These are phyloP conservation scores for Postia placenta DNA, from an alignment of 768 basidiomycete species.

Conservation along the genomic window DNA sequence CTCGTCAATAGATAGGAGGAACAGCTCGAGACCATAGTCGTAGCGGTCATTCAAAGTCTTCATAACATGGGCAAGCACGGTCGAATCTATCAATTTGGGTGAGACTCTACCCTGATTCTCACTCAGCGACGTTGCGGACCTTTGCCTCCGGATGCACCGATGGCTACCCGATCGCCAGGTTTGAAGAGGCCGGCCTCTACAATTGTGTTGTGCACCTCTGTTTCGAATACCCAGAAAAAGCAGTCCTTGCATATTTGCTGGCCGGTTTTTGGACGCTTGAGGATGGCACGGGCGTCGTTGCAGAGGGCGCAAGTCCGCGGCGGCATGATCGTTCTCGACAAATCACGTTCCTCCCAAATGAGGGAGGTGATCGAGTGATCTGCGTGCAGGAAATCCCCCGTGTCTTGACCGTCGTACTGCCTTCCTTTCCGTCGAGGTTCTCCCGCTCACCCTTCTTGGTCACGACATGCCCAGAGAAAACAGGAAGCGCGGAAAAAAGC, in stretches of 20 bases:
- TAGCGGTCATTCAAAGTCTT: constrained; percentile 93
- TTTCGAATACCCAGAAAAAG: constrained; percentile 97
- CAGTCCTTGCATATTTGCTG: constrained; percentile 96
- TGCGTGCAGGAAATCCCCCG: no score
- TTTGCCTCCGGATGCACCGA: constrained; percentile 98
- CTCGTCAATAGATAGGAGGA: constrained; percentile 94
- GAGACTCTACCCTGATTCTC: background rate
- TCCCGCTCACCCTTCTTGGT: background rate
- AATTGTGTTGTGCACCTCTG: constrained; percentile 96
- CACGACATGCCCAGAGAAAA: constrained; percentile 68
- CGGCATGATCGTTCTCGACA: constrained; percentile 48
- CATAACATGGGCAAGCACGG: constrained; percentile 96
- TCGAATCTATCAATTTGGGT: constrained; percentile 66
- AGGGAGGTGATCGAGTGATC: constrained; percentile 3
- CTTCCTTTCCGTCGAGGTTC: background rate
- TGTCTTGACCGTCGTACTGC: background rate
- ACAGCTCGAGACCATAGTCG: constrained; percentile 85
- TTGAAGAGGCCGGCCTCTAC: constrained; percentile 77
- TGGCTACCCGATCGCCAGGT: constrained; percentile 88
- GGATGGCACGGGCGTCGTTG: constrained; percentile 68
- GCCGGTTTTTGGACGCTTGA: constrained; percentile 94
- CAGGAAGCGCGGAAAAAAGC: constrained; percentile 72
- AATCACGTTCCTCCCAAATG: constrained; percentile 6
- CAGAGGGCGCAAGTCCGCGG: constrained; percentile 78
- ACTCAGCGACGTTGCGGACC: constrained; percentile 37